These are phyloP conservation scores for Phytophthora citrophthora DNA, from an alignment of 352 stramenopile genomes.

Conservation along the genomic window DNA sequence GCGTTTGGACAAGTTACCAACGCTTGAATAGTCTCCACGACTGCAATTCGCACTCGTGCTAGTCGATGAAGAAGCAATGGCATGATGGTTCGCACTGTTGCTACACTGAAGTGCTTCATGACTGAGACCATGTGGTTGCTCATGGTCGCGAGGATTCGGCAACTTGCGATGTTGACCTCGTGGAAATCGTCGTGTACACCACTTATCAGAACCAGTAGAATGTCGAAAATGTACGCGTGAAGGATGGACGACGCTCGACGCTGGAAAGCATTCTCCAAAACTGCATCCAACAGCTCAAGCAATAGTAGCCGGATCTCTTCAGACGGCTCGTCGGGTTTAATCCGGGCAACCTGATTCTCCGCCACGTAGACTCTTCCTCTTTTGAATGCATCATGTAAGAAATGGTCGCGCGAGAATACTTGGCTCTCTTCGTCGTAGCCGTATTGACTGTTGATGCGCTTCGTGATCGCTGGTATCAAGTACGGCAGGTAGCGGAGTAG, in stretches of 20 bases:
- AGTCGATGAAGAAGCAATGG: constrained; percentile 92
- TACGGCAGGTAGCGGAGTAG: constrained; percentile 77
- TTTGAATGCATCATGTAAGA: constrained; percentile 80
- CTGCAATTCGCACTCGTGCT: constrained; percentile 87
- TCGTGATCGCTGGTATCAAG: constrained; percentile 70
- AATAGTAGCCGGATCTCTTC: constrained; percentile 81
- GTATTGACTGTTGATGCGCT: constrained; percentile 71
- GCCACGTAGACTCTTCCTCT: constrained; percentile 68
- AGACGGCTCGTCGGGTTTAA: constrained; percentile 68
- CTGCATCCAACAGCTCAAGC: constrained; percentile 50
- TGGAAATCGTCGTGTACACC: constrained; percentile 90
- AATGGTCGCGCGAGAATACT: constrained; percentile 69
- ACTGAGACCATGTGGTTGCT: constrained; percentile 86
- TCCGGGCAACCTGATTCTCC: constrained; percentile 40
- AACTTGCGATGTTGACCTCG: constrained; percentile 83
- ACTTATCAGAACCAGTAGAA: constrained; percentile 69
- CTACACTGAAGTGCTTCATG: constrained; percentile 95
- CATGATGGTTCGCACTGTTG: constrained; percentile 77
- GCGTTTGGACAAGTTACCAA: constrained; percentile 87
- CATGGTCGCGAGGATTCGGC: constrained; percentile 48
- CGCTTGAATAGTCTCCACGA: constrained; percentile 82
- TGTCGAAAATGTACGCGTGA: constrained; percentile 83
- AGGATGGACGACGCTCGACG: constrained; percentile 71
- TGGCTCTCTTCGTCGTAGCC: constrained; percentile 81
- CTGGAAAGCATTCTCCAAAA: constrained; percentile 64